These are phyloP conservation scores for Jaapia argillacea DNA, from an alignment of 768 basidiomycete genomes.

Conservation along the genomic window DNA sequence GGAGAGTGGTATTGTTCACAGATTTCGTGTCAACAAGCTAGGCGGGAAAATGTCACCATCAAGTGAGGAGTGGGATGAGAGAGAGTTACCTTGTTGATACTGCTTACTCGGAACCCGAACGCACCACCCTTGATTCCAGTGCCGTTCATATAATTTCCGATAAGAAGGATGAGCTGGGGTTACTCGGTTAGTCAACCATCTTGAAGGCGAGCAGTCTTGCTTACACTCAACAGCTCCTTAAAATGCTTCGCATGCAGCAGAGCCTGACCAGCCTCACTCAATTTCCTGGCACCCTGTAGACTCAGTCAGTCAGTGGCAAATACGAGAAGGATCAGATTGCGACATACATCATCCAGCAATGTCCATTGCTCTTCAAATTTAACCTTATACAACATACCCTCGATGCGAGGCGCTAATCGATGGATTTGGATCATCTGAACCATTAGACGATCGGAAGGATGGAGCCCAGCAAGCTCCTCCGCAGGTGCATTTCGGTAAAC, in stretches of 20 bases:
- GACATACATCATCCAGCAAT: conserved; percentile 68
- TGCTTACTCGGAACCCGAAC: conserved; percentile 93
- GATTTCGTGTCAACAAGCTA: conserved; percentile 98
- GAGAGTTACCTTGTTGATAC: conserved; percentile 81
- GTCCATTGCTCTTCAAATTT: conserved; percentile 81
- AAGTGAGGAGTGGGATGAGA: neutral
- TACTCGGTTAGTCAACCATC: conserved; percentile 2
- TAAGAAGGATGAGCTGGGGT: conserved; percentile 72
- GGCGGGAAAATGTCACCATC: conserved; percentile 1
- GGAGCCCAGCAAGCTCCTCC: conserved; percentile 80
- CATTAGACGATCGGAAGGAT: conserved; percentile 93
- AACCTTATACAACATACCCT: conserved; percentile 92
- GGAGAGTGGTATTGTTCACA: conserved; percentile 83
- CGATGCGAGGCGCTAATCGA: conserved; percentile 75
- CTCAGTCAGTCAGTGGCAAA: conserved; percentile 2
- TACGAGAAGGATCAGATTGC: neutral
- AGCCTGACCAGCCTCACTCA: conserved; percentile 72
- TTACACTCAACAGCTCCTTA: conserved; percentile 80
- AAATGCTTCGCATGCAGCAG: conserved; percentile 79
- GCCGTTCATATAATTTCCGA: conserved; percentile 98
- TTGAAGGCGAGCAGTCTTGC: conserved; percentile 10
- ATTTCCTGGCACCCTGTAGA: conserved; percentile 76
- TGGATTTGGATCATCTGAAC: conserved; percentile 94
- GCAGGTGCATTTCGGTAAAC: conserved; percentile 80
- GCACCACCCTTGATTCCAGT: conserved; percentile 94